Conservation (phyloP, 441 rosid species). For the Cnidoscolus chayamansa region DNA sequence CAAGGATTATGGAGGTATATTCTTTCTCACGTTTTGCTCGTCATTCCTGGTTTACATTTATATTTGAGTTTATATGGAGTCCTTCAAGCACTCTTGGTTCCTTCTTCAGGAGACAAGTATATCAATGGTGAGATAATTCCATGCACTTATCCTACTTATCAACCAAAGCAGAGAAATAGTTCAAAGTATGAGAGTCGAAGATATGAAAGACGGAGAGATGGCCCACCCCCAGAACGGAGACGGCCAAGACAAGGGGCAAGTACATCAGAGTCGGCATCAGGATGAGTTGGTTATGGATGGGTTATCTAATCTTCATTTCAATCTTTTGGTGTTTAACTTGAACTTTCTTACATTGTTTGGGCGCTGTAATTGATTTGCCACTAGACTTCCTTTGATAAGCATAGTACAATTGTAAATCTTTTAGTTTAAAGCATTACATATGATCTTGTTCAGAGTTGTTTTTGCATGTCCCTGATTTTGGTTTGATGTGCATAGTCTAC, state of each 20-base stretch:
- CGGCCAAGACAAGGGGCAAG: slow-evolving; percentile 56
- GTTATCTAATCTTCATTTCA: neutral
- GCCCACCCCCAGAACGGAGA: slow-evolving; percentile 66
- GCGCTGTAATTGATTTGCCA: neutral
- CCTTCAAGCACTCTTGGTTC: neutral
- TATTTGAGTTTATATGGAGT: neutral
- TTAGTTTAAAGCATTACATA: neutral
- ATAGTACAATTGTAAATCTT: neutral
- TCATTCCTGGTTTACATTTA: neutral
- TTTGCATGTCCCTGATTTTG: slow-evolving; percentile 6
- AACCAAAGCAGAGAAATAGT: slow-evolving; percentile 68
- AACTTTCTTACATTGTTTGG: neutral
- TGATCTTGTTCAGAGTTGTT: neutral
- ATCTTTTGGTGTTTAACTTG: neutral
- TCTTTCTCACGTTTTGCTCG: neutral
- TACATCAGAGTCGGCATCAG: slow-evolving; percentile 49
- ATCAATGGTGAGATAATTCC: slow-evolving; percentile 91
- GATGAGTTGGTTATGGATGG: slow-evolving; percentile 23
- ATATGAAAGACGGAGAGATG: slow-evolving; percentile 79
- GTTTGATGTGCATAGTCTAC: neutral
- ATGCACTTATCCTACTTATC: slow-evolving; percentile 88
- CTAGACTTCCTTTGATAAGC: neutral
- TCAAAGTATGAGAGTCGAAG: slow-evolving; percentile 59
- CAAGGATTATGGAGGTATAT: slow-evolving; percentile 93
- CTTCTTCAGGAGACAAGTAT: slow-evolving; percentile 73